These are phyloP conservation scores for Pythium aristosporum DNA, from an alignment of 352 stramenopile species.

Conservation along the genomic window DNA sequence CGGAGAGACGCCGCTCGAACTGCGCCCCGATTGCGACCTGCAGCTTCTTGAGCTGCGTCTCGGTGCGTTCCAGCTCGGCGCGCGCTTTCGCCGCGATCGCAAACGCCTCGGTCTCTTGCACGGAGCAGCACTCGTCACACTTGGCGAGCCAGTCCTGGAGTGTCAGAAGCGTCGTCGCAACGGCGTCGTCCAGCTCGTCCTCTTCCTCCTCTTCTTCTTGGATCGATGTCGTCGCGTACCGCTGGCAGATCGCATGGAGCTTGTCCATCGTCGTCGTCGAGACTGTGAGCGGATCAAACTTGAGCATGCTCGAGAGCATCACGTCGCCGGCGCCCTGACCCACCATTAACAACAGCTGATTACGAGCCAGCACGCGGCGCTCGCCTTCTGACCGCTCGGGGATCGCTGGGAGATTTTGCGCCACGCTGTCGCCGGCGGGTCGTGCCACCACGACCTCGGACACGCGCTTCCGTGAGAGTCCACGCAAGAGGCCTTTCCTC, in stretches of 20 bases:
- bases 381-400: constrained; percentile 10
- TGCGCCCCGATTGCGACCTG: constrained; percentile 52
- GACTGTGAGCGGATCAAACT: constrained; percentile 53
- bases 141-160: constrained; percentile 63
- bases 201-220: constrained; percentile 26
- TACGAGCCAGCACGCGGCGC: constrained; percentile 29
- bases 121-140: constrained; percentile 51
- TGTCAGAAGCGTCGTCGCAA: constrained; percentile 39
- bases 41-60: constrained; percentile 59
- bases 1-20: constrained; percentile 52
- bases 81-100: constrained; percentile 40
- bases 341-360: constrained; percentile 50
- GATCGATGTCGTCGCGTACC: constrained; percentile 12
- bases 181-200: constrained; percentile 19
- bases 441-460: background rate
- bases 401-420: background rate
- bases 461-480: background rate
- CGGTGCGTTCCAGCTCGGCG: constrained; percentile 50
- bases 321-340: constrained; percentile 36
- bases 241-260: constrained; percentile 40
- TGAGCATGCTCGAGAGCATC: constrained; percentile 57
- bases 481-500: background rate
- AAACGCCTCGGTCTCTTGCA: constrained; percentile 36
- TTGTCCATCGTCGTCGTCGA: constrained; percentile 33
- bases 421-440: background rate